These are phyloP conservation scores for Metschnikowia aberdeeniae DNA, from an alignment of 805 yeast genomes.

Conservation along the genomic window DNA sequence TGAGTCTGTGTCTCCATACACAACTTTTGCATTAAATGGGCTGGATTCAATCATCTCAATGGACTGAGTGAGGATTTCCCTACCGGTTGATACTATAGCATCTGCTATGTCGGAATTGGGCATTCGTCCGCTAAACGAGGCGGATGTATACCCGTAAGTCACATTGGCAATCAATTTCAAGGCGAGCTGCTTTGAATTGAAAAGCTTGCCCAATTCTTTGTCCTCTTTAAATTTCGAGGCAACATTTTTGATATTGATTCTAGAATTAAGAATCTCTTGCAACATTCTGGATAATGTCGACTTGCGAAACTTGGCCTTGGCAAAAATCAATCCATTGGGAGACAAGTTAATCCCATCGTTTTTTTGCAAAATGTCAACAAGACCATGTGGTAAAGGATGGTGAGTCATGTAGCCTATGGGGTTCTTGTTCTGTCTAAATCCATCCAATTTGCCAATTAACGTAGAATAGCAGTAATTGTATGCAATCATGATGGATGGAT, in stretches of 20 bases:
- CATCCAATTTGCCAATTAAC: constrained; percentile 56
- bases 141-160: constrained; percentile 93
- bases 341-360: constrained; percentile 56
- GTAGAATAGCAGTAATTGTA: constrained; percentile 88
- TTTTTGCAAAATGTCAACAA: constrained; percentile 49
- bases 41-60: constrained; percentile 62
- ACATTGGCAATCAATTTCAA: constrained; percentile 90
- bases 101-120: constrained; percentile 95
- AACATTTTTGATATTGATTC: constrained; percentile 74
- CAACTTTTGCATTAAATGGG: constrained; percentile 84
- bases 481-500: constrained; percentile 99
- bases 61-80: constrained; percentile 76
- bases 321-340: constrained; percentile 86
- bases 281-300: constrained; percentile 82
- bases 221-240: constrained; percentile 51
- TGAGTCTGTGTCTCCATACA: constrained; percentile 96
- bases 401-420: constrained; percentile 52
- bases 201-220: constrained; percentile 47
- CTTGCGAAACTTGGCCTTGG: constrained; percentile 58
- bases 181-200: constrained; percentile 79
- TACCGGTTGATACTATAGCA: constrained; percentile 84
- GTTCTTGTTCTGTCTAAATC: constrained; percentile 45
- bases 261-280: constrained; percentile 71
- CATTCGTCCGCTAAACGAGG: constrained; percentile 95
- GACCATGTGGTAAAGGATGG: constrained; percentile 46